Evolutionary conservation across 23 red algal genomes (phyloP).

Genomic region (Cyanidiococcus yangmingshanensis): DNA sequence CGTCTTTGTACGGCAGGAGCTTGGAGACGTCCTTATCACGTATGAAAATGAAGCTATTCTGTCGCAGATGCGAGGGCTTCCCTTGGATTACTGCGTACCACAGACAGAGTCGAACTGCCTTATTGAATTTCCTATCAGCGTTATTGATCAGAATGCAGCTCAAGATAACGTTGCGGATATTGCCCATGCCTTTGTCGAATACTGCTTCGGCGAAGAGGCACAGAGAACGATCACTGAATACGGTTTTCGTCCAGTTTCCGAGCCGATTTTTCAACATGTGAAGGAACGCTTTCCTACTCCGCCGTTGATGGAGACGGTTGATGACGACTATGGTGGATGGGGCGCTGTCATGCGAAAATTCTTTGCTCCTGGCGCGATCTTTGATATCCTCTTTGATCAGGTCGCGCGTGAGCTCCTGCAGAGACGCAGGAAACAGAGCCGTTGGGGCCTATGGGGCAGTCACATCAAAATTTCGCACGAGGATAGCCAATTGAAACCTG

Average conservation of each 20-base stretch:
- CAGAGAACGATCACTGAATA: background rate
- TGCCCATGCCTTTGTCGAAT: slow-evolving; percentile 20
- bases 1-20: slow-evolving; percentile 14
- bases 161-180: slow-evolving; percentile 16
- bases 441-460: background rate
- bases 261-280: background rate
- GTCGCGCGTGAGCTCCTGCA: background rate
- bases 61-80: slow-evolving; percentile 18
- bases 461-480: background rate
- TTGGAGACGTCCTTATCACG: slow-evolving; percentile 21
- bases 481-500: too few species aligned
- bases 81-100: slow-evolving; percentile 4
- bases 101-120: background rate
- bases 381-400: slow-evolving; percentile 21
- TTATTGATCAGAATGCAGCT: slow-evolving; percentile 10
- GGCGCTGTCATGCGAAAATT: slow-evolving; percentile 7
- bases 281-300: background rate
- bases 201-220: slow-evolving; percentile 18
- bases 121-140: slow-evolving; percentile 20
- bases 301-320: background rate
- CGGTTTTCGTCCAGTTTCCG: slow-evolving; percentile 11
- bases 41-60: slow-evolving; percentile 26
- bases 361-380: slow-evolving; percentile 16
- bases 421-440: background rate
- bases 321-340: slow-evolving; percentile 22